Percentiles rank a stretch among this genome's conserved stretches.
phyloP scores from a whole-genome alignment of 352 stramenopile genomes.

The Globisporangium parvum region DNA sequence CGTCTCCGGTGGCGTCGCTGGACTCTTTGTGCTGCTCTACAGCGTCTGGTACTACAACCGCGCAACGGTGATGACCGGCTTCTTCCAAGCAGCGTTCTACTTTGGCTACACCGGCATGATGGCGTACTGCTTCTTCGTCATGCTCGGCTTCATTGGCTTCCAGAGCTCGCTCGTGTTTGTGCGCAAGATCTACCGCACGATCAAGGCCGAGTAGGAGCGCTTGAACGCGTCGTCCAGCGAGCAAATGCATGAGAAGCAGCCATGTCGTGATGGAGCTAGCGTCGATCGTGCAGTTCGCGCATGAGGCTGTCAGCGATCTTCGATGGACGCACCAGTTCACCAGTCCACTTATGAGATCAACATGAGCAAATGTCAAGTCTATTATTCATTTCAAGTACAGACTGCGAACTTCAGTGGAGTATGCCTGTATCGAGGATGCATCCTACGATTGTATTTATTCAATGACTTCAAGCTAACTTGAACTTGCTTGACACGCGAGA shows the following conservation, averaged over 20 bases:
- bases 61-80: slow-evolving; percentile 92
- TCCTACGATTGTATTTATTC: too few species aligned
- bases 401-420: too few species aligned
- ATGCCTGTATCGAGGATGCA: too few species aligned
- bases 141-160: slow-evolving; percentile 96
- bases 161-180: slow-evolving; percentile 94
- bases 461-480: too few species aligned
- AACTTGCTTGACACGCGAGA: too few species aligned
- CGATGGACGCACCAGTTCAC: too few species aligned
- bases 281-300: too few species aligned
- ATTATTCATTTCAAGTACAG: too few species aligned
- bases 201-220: slow-evolving; percentile 92
- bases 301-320: too few species aligned
- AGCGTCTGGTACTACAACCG: slow-evolving; percentile 95
- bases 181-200: slow-evolving; percentile 95
- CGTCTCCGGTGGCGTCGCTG: slow-evolving; percentile 92
- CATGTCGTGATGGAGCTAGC: too few species aligned
- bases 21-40: slow-evolving; percentile 95
- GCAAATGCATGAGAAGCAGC: neutral
- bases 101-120: slow-evolving; percentile 98
- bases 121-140: slow-evolving; percentile 96
- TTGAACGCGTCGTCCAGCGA: neutral
- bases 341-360: too few species aligned
- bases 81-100: slow-evolving; percentile 96
- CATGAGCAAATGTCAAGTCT: too few species aligned